phyloP scores from a whole-genome alignment of 2,329 filamentous ascomycete genomes.

The Pseudogymnoascus sp. region DNA sequence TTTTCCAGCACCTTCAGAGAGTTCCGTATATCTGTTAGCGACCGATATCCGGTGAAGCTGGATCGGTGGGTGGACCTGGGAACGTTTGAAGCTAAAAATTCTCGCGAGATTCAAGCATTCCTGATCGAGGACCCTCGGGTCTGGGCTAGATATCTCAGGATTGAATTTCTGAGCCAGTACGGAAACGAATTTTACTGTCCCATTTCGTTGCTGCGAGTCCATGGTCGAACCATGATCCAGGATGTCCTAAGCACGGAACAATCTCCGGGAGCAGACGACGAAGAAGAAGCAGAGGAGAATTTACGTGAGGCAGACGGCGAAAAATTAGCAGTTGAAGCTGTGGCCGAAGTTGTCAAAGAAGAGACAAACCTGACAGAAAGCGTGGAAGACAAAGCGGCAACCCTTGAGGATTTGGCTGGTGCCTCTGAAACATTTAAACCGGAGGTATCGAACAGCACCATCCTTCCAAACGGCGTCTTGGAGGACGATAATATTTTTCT shows the following conservation, averaged over 20 bases:
- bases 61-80: constrained; percentile 89
- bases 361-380: constrained; percentile 13
- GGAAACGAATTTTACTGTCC: constrained; percentile 97
- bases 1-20: constrained; percentile 94
- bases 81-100: constrained; percentile 84
- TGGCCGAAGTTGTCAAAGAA: constrained; percentile 21
- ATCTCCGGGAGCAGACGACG: constrained; percentile 59
- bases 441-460: neutral
- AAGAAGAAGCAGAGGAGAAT: constrained; percentile 41
- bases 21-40: constrained; percentile 86
- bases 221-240: constrained; percentile 90
- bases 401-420: constrained; percentile 26
- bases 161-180: constrained; percentile 90
- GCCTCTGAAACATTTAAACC: constrained; percentile 15
- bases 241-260: constrained; percentile 71
- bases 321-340: constrained; percentile 28
- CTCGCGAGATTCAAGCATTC: constrained; percentile 89
- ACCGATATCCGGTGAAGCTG: constrained; percentile 84
- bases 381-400: constrained; percentile 26
- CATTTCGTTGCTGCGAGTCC: constrained; percentile 79
- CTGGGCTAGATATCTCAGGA: constrained; percentile 85
- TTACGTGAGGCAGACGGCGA: constrained; percentile 17
- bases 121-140: constrained; percentile 90
- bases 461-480: neutral
- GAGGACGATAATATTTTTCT: constrained; percentile 8